Percentiles rank a stretch among this genome's conserved stretches.
phyloP scores from a whole-genome alignment of 2,329 filamentous ascomycete species.

The Penicillium sp. region DNA sequence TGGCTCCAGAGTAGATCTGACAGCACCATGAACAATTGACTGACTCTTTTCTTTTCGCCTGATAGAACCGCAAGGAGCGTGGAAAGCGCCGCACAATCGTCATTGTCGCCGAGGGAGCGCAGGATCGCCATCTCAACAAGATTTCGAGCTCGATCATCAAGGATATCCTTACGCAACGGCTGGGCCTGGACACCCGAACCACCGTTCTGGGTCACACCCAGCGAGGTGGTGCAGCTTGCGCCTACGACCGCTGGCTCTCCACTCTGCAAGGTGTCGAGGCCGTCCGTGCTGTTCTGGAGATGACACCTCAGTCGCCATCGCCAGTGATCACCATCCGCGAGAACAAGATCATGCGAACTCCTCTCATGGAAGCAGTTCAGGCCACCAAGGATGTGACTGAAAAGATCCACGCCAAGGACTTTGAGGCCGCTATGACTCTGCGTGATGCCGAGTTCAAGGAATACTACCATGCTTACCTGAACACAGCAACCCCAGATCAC shows the following conservation, averaged over 20 bases:
- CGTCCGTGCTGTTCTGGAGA: slow-evolving; percentile 86
- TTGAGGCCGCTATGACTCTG: slow-evolving; percentile 81
- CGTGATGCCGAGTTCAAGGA: slow-evolving; percentile 93
- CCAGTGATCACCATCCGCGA: slow-evolving; percentile 96
- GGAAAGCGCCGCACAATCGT: slow-evolving; percentile 98
- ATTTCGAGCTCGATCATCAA: slow-evolving; percentile 82
- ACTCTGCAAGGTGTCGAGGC: slow-evolving; percentile 94
- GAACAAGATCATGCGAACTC: slow-evolving; percentile 93
- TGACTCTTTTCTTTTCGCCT: not conserved
- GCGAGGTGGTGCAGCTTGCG: slow-evolving; percentile 85
- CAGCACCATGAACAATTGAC: not conserved
- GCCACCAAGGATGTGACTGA: slow-evolving; percentile 82
- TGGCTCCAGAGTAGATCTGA: slow-evolving; percentile 17
- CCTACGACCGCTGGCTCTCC: slow-evolving; percentile 90
- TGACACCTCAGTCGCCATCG: slow-evolving; percentile 83
- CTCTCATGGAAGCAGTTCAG: slow-evolving; percentile 83
- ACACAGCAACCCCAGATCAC: slow-evolving; percentile 81
- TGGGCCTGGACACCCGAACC: slow-evolving; percentile 87
- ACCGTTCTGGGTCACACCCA: slow-evolving; percentile 98
- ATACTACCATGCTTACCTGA: slow-evolving; percentile 86
- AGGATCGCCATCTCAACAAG: slow-evolving; percentile 79
- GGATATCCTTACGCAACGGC: slow-evolving; percentile 76
- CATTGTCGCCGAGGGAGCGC: slow-evolving; percentile 93
- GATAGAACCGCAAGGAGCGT: slow-evolving; percentile 71
- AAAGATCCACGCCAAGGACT: slow-evolving; percentile 82